These are phyloP conservation scores for Paramecium bursaria DNA, from an alignment of 73 alveolate genomes.

Conservation along the genomic window DNA sequence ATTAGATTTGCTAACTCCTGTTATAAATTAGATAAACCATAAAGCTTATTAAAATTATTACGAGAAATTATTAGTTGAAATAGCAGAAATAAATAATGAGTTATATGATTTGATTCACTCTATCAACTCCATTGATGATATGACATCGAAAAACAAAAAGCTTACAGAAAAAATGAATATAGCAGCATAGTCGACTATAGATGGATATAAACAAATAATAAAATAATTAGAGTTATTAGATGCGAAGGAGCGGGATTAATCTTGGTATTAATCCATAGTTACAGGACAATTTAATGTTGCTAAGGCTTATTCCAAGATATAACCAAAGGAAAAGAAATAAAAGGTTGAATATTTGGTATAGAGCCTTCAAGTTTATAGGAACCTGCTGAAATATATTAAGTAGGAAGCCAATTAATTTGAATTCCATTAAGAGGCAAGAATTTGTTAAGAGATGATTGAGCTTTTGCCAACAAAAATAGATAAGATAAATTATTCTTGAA, in stretches of 20 bases:
- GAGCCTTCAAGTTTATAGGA: constrained; percentile 81
- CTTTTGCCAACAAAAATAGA: constrained; percentile 87
- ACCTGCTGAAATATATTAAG: constrained; percentile 70
- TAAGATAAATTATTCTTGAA: constrained; percentile 54
- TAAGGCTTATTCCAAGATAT: constrained; percentile 84
- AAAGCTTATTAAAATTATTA: constrained; percentile 85
- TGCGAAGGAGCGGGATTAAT: constrained; percentile 84
- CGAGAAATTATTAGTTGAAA: constrained; percentile 88
- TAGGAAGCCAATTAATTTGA: constrained; percentile 74
- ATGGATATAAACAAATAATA: constrained; percentile 78
- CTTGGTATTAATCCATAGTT: constrained; percentile 81
- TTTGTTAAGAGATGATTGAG: constrained; percentile 93
- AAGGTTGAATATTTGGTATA: constrained; percentile 79
- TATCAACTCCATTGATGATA: constrained; percentile 73
- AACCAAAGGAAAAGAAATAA: constrained; percentile 78
- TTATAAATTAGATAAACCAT: constrained; percentile 83
- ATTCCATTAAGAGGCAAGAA: constrained; percentile 78
- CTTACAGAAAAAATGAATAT: constrained; percentile 86
- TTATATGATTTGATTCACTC: constrained; percentile 87
- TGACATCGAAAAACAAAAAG: constrained; percentile 78
- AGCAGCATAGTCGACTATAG: constrained; percentile 79
- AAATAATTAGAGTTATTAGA: constrained; percentile 78
- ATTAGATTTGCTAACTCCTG: constrained; percentile 86
- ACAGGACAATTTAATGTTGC: constrained; percentile 86
- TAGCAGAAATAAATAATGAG: constrained; percentile 89